Conservation (phyloP, 768 basidiomycete species). For the Melanogaster broomeanus region DNA sequence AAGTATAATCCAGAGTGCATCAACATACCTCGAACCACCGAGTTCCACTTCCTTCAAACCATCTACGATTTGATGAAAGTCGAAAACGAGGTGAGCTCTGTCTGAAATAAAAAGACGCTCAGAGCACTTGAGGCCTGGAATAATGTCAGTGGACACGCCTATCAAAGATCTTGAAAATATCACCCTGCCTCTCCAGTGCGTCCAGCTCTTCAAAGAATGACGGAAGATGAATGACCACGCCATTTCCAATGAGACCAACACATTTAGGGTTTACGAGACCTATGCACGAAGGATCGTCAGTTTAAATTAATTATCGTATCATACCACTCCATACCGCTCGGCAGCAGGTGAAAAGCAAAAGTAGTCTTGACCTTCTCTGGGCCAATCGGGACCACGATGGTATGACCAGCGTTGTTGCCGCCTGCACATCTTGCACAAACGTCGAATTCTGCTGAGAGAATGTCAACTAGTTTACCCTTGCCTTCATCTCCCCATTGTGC, state of each 20-base stretch:
- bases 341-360: conserved; percentile 94
- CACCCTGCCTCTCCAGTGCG: conserved; percentile 80
- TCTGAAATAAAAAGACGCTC: conserved; percentile 91
- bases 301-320: not conserved
- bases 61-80: conserved; percentile 99
- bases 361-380: conserved; percentile 74
- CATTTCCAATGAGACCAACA: conserved; percentile 85
- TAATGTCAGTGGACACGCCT: conserved; percentile 2
- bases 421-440: conserved; percentile 96
- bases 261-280: conserved; percentile 87
- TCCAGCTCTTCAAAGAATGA: conserved; percentile 95
- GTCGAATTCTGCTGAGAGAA: conserved; percentile 86
- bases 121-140: conserved; percentile 79
- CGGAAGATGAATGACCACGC: conserved; percentile 95
- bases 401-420: conserved; percentile 99
- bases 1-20: not conserved
- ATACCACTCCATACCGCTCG: conserved; percentile 62
- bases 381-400: conserved; percentile 82
- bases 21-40: conserved; percentile 73
- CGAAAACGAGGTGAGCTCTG: conserved; percentile 95
- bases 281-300: conserved; percentile 27
- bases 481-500: conserved; percentile 94
- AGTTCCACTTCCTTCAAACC: conserved; percentile 98
- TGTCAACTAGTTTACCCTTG: conserved; percentile 96
- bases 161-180: conserved; percentile 5